Evolutionary conservation across 495 filamentous ascomycete genomes (phyloP).

Genomic region (Penicillium herquei): DNA sequence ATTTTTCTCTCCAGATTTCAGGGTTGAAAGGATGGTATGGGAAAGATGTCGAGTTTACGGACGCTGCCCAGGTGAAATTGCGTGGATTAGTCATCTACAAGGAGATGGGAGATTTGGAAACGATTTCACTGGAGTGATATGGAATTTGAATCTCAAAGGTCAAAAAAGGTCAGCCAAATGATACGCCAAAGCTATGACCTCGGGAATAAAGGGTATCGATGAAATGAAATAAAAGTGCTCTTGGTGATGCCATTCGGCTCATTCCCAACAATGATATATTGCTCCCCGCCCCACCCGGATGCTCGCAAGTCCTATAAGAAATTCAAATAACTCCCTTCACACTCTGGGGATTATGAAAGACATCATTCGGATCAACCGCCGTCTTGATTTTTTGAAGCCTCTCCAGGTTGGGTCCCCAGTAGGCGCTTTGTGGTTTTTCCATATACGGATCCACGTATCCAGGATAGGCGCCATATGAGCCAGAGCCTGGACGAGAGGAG

Average conservation of each 20-base stretch:
- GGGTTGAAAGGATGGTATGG: no score
- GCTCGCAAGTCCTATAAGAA: neutral
- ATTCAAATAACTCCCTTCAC: constrained; percentile 20
- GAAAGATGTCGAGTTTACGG: neutral
- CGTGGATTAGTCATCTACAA: constrained; percentile 2
- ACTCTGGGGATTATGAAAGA: constrained; percentile 64
- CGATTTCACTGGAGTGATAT: neutral
- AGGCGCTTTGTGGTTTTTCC: constrained; percentile 43
- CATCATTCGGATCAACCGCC: constrained; percentile 52
- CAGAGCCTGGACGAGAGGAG: constrained; percentile 21
- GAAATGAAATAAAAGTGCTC: neutral
- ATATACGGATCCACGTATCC: constrained; percentile 70
- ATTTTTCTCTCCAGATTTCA: no score
- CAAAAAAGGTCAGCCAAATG: neutral
- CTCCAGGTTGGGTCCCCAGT: constrained; percentile 55
- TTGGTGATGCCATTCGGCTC: no score
- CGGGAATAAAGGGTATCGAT: neutral
- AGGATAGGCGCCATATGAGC: constrained; percentile 52
- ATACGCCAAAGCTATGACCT: neutral
- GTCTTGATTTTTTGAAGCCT: constrained; percentile 54
- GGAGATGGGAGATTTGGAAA: neutral
- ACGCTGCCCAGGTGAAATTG: neutral
- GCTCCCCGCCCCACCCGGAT: neutral
- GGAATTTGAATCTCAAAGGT: neutral
- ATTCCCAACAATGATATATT: no score